Conservation (phyloP, 192 early-diverging fungal species). For the Gryganskiella cystojenkinii region DNA sequence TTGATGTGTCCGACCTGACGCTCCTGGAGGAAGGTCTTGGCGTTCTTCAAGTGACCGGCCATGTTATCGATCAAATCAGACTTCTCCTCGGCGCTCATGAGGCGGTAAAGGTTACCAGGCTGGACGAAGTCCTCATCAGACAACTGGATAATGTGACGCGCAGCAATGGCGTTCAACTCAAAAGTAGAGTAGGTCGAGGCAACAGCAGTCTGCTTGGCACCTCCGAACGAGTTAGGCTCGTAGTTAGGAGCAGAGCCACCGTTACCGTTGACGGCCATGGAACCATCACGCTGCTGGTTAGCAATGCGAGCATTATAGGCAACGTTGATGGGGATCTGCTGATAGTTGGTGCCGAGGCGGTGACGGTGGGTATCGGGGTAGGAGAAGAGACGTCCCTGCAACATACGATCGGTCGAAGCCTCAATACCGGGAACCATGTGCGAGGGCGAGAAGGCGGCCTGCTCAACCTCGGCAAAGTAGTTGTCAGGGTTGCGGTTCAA, state of each 20-base stretch:
- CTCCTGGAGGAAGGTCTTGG: slow-evolving; percentile 65
- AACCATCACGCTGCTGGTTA: slow-evolving; percentile 78
- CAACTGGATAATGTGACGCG: slow-evolving; percentile 58
- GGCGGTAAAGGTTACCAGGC: slow-evolving; percentile 65
- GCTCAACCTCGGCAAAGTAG: slow-evolving; percentile 82
- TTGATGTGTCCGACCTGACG: slow-evolving; percentile 64
- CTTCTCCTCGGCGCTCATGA: slow-evolving; percentile 69
- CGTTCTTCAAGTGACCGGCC: slow-evolving; percentile 60
- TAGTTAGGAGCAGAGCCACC: slow-evolving; percentile 71
- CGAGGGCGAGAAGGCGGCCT: slow-evolving; percentile 76
- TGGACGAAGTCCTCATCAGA: slow-evolving; percentile 74
- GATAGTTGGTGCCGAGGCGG: slow-evolving; percentile 77
- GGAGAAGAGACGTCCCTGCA: slow-evolving; percentile 79
- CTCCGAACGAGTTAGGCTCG: slow-evolving; percentile 70
- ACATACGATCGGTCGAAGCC: slow-evolving; percentile 72
- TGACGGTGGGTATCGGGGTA: slow-evolving; percentile 80
- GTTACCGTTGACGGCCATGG: slow-evolving; percentile 63
- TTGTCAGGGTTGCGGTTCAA: slow-evolving; percentile 79
- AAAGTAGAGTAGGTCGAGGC: slow-evolving; percentile 48
- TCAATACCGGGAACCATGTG: slow-evolving; percentile 78
- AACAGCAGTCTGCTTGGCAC: slow-evolving; percentile 48
- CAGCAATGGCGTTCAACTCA: slow-evolving; percentile 58
- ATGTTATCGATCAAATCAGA: slow-evolving; percentile 69
- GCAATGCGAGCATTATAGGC: slow-evolving; percentile 55
- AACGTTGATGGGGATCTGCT: slow-evolving; percentile 77